These are phyloP conservation scores for Rhodosporidiobolus sp. DNA, from an alignment of 768 basidiomycete species.

Conservation along the genomic window DNA sequence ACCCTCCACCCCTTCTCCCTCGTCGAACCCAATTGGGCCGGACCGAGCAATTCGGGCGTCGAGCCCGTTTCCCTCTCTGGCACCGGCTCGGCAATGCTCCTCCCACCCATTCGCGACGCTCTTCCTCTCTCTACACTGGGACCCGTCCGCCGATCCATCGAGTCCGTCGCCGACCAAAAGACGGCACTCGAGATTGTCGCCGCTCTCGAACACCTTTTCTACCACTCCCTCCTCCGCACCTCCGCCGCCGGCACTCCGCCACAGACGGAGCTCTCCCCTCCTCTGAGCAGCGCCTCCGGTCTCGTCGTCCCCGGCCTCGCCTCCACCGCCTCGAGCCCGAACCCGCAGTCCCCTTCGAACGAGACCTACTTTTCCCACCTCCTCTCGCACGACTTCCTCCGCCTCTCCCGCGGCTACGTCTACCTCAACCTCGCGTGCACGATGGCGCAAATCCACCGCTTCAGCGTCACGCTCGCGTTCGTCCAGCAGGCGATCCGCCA, in stretches of 20 bases:
- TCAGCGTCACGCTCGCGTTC: constrained; percentile 33
- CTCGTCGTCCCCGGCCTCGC: too few relatives aligned
- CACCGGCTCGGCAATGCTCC: constrained; percentile 14
- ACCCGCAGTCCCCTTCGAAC: constrained; percentile 10
- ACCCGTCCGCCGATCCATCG: not conserved
- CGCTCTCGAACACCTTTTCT: constrained; percentile 34
- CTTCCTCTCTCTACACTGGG: not conserved
- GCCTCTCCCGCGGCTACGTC: constrained; percentile 30
- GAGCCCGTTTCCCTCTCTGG: constrained; percentile 29
- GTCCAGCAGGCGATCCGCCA: constrained; percentile 29
- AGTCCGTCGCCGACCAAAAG: not conserved
- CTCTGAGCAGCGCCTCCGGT: too few relatives aligned
- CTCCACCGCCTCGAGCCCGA: not conserved
- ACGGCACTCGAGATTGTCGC: constrained; percentile 20
- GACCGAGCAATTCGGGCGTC: constrained; percentile 32
- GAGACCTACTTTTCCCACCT: constrained; percentile 37
- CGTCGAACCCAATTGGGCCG: constrained; percentile 2
- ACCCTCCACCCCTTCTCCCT: not conserved
- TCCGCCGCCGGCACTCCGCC: not conserved
- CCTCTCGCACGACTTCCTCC: constrained; percentile 30
- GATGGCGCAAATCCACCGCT: constrained; percentile 33
- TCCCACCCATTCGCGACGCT: not conserved
- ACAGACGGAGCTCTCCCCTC: not conserved
- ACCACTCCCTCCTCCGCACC: constrained; percentile 13
- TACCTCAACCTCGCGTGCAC: constrained; percentile 39